Evolutionary conservation across 441 rosid species (phyloP), one percentile per base, ranked within the genome.

Genomic region (Corymbia citriodora): DNA sequence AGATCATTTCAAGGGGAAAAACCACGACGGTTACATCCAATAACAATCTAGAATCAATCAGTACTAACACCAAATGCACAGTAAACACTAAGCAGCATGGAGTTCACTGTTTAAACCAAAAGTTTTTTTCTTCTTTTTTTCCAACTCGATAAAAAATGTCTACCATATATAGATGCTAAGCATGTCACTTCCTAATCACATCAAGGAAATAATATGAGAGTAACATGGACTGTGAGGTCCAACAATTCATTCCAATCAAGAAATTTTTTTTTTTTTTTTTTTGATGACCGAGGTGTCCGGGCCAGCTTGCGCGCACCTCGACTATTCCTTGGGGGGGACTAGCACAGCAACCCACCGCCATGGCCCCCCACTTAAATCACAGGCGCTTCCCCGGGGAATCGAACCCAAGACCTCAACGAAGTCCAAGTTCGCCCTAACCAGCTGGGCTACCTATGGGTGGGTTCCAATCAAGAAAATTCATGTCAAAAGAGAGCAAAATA

Each of bases 151-250:
- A 65, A 19, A 65, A 65, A 8, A 65, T 1, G 2, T 65, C 11
- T 0, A n/a, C 5, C 36, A 1, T n/a, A 10, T n/a, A 15, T n/a
- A 65, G 3, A n/a, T 29, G 10, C 72, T 29, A 65, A 65, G 1
- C 72, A 31, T 19, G 7, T n/a, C 33, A 29, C 3, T 2, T 29
- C 72, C 72, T 65, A 65, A 65, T n/a, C 6, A n/a, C 0, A n/a
- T 65, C 1, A 14, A 65, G 36, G 36, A 65, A 65, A n/a, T 65
- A 65, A 65, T 33, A 68, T 68, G 19, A 2, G 72, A 65, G 36
- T 65, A n/a, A 3, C n/a, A 0, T 15, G 2, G 0, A 1, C 0
- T 15, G 2, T 65, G 36, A n/a, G 6, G 19, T 65, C 72, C n/a
- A 15, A n/a, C 72, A 65, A 3, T n/a, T 65, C 17, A 65, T n/a